These are phyloP conservation scores for Psilocybe sp. DNA, from an alignment of 768 basidiomycete genomes.

Conservation along the genomic window DNA sequence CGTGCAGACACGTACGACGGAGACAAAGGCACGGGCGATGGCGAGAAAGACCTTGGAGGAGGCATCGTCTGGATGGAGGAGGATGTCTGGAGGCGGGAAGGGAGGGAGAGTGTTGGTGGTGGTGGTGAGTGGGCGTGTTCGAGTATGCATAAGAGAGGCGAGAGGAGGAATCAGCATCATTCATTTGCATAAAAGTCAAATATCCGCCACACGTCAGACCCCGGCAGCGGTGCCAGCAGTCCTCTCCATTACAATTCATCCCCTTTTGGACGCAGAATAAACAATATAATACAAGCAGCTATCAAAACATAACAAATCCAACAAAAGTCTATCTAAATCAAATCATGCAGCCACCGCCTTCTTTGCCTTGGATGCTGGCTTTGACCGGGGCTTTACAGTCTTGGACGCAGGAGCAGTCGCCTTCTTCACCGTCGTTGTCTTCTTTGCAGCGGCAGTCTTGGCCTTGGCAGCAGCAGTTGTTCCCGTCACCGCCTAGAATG, in stretches of 20 bases:
- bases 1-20: conserved; percentile 51
- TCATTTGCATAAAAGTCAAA: conserved; percentile 8
- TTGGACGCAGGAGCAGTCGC: conserved; percentile 33
- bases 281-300: conserved; percentile 13
- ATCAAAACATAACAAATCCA: conserved; percentile 14
- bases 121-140: conserved; percentile 44
- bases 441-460: conserved; percentile 38
- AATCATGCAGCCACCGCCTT: conserved; percentile 19
- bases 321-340: conserved; percentile 7
- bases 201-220: background rate
- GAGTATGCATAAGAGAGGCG: conserved; percentile 18
- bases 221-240: background rate
- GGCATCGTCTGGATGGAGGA: conserved; percentile 75
- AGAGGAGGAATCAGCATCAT: conserved; percentile 16
- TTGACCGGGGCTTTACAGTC: conserved; percentile 25
- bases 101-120: conserved; percentile 45
- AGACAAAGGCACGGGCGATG: conserved; percentile 69
- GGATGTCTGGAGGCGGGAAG: conserved; percentile 63
- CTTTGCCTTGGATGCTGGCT: conserved; percentile 26
- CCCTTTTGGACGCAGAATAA: conserved; percentile 9
- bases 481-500: conserved; percentile 45
- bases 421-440: conserved; percentile 34
- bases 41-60: conserved; percentile 70
- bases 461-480: conserved; percentile 29
- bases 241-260: conserved; percentile 1